Conservation (phyloP, 306 rosid species). For the Hippophae tibetana region DNA sequence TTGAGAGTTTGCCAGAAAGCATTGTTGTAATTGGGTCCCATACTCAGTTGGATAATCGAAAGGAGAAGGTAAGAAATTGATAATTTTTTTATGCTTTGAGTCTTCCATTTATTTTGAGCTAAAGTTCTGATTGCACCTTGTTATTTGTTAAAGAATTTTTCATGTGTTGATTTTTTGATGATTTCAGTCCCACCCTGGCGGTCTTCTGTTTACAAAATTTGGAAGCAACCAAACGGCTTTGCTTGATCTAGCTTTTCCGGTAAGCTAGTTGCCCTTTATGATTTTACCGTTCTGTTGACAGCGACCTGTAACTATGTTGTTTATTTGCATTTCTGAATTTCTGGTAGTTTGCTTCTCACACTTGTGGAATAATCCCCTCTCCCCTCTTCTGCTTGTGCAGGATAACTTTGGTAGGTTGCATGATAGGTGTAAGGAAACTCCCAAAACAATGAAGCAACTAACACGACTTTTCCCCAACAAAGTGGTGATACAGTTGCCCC, state of each 20-base stretch:
- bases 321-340: background rate
- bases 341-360: slow-evolving; percentile 11
- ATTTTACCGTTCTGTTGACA: background rate
- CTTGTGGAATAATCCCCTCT: slow-evolving; percentile 8
- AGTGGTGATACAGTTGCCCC: slow-evolving; percentile 75
- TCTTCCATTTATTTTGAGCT: background rate
- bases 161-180: background rate
- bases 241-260: slow-evolving; percentile 96
- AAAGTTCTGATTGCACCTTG: slow-evolving; percentile 13
- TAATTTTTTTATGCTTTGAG: slow-evolving; percentile 9
- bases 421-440: slow-evolving; percentile 76
- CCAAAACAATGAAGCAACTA: slow-evolving; percentile 76
- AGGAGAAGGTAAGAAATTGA: slow-evolving; percentile 62
- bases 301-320: background rate
- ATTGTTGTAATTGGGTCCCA: slow-evolving; percentile 86
- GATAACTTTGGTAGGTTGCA: slow-evolving; percentile 72
- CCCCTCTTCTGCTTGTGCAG: slow-evolving; percentile 30
- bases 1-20: slow-evolving; percentile 61
- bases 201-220: slow-evolving; percentile 77
- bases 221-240: slow-evolving; percentile 90
- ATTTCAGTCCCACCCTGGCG: slow-evolving; percentile 71
- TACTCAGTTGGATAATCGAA: slow-evolving; percentile 73
- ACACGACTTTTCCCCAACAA: slow-evolving; percentile 78
- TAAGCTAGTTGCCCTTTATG: slow-evolving; percentile 22
- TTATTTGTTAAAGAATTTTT: background rate